Evolutionary conservation across 2,329 filamentous ascomycete genomes (phyloP), one percentile per base, ranked within the genome.

Genomic region (Diplodia sapinea): DNA sequence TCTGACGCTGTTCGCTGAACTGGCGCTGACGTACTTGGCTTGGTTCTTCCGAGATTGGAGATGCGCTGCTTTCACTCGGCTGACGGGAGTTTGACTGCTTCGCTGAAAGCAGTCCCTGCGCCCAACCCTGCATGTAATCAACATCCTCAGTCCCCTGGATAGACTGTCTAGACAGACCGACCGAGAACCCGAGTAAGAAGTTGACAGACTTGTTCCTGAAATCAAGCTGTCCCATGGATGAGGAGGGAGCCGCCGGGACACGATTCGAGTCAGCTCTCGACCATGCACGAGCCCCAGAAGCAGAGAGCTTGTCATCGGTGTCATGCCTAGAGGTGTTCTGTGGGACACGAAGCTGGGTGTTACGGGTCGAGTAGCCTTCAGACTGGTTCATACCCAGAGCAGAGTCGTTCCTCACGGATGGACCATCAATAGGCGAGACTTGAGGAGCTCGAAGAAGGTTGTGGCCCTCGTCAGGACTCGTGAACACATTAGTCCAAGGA

Each of bases 401-500:
- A 3, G 50, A 51, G 20, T 56, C 55, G 8, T 26, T 49, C 26
- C 47, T 54, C 11, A 43, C 11, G 3, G 47, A 49, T 3, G 55
- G 23, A 1, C 43, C 65, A 49, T 52, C 55, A 12, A 67, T 38
- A 7, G 65, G 65, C 9, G 65, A 67, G 15, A 67, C 65, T 33
- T 67, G 65, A 31, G 65, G 65, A 26, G 65, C 65, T 43, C 55
- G 51, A 13, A 65, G 62, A 20, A 59, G 65, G 23, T 17, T 26
- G 3, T 67, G 43, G 7, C 31, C 23, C 40, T 55, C 52, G 13
- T 68, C 61, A 31, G 66, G 68, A 33, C 67, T 70, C n/a, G 54
- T 57, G 20, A 66, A 66, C 9, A 47, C 67, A 17, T 40, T 61
- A 17, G 72, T 73, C 47, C 75, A 74, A 74, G 76, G 77, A 43